A percentile compares a stretch with the other conserved stretches of the same genome.
phyloP scores from a whole-genome alignment of 371 early-diverging fungal species.

The Circinella umbellata region DNA sequence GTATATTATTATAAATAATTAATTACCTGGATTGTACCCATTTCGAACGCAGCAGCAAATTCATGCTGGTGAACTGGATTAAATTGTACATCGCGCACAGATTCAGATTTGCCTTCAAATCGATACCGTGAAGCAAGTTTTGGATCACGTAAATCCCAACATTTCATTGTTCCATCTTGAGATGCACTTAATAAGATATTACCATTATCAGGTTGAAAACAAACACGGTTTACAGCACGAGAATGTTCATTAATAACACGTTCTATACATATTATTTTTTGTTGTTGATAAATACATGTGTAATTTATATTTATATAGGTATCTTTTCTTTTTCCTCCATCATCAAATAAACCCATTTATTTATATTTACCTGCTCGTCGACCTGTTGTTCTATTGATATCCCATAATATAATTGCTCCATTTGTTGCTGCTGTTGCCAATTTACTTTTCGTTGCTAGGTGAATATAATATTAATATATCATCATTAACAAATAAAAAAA shows the following conservation, averaged over 20 bases:
- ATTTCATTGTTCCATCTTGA: conserved; percentile 80
- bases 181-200: conserved; percentile 77
- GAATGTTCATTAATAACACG: conserved; percentile 78
- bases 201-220: conserved; percentile 76
- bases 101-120: conserved; percentile 83
- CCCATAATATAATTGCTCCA: conserved; percentile 80
- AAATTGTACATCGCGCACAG: conserved; percentile 88
- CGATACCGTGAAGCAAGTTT: conserved; percentile 52
- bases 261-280: conserved; percentile 39
- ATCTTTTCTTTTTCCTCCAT: neutral
- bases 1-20: neutral
- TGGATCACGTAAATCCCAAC: conserved; percentile 83
- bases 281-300: neutral
- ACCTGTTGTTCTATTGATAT: conserved; percentile 58
- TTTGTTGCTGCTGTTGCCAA: conserved; percentile 82
- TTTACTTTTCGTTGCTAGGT: conserved; percentile 51
- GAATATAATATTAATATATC: no score
- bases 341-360: neutral
- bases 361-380: conserved; percentile 42
- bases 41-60: conserved; percentile 89
- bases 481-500: no score
- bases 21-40: conserved; percentile 79
- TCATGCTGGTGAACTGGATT: conserved; percentile 65
- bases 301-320: neutral
- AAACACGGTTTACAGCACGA: conserved; percentile 81